These are phyloP conservation scores for Glarea lozoyensis DNA, from an alignment of 495 filamentous ascomycete species.

Conservation along the genomic window DNA sequence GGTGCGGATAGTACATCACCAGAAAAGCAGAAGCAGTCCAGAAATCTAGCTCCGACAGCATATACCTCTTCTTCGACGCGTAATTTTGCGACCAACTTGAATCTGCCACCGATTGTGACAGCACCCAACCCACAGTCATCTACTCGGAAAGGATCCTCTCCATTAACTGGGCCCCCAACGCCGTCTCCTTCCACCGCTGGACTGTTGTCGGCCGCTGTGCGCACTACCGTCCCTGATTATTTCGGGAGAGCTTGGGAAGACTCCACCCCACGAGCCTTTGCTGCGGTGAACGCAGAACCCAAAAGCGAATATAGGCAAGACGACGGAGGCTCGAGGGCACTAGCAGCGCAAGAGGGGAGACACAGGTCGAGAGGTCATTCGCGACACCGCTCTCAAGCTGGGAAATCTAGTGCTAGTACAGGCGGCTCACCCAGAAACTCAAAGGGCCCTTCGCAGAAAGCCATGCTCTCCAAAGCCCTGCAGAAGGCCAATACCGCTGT, in stretches of 20 bases:
- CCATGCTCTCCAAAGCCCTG: conserved; percentile 85
- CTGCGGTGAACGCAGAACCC: conserved; percentile 6
- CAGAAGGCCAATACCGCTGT: conserved; percentile 95
- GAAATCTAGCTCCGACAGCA: not conserved
- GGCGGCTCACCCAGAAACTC: conserved; percentile 15
- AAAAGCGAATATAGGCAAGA: conserved; percentile 3
- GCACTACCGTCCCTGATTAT: conserved; percentile 23
- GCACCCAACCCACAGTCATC: conserved; percentile 16
- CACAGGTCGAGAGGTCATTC: conserved; percentile 31
- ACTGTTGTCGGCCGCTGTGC: conserved; percentile 25
- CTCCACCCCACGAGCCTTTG: conserved; percentile 10
- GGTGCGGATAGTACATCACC: conserved; percentile 1
- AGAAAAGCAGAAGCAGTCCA: not conserved
- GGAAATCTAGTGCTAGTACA: conserved; percentile 29
- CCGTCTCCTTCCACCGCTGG: conserved; percentile 27
- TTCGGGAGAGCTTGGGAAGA: conserved; percentile 26
- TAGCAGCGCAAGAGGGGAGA: conserved; percentile 3
- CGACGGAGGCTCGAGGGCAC: not conserved
- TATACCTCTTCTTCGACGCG: not conserved
- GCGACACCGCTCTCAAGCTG: conserved; percentile 35
- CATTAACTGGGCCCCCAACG: conserved; percentile 13
- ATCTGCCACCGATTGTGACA: conserved; percentile 17
- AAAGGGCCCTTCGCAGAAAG: conserved; percentile 62
- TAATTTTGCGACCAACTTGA: not conserved
- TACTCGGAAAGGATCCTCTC: conserved; percentile 11